These are phyloP conservation scores for Lodderomyces metapsilosis DNA, from an alignment of 1,139 yeast genomes.

Conservation along the genomic window DNA sequence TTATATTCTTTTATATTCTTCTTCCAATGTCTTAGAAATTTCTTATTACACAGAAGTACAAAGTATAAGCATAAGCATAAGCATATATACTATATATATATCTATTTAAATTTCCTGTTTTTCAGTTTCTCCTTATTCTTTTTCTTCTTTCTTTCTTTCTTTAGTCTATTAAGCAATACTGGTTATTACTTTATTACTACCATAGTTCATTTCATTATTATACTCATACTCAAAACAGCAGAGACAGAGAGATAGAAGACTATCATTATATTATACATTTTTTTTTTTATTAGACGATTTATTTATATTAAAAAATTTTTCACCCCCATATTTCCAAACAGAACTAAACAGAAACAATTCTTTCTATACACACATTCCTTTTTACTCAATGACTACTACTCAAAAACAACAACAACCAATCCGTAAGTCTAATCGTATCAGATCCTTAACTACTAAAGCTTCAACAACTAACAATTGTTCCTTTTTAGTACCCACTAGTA, in stretches of 20 bases:
- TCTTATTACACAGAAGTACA: not conserved
- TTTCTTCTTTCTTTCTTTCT: not conserved
- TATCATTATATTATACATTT: no score
- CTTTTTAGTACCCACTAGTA: constrained; percentile 4
- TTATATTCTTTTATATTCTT: no score
- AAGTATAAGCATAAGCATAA: not conserved
- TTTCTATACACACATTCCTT: not conserved
- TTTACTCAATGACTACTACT: not conserved
- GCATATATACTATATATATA: not conserved
- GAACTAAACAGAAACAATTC: no score
- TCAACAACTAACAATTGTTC: constrained; percentile 11
- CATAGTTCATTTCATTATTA: not conserved
- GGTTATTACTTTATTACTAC: constrained; percentile 1
- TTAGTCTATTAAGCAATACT: not conserved
- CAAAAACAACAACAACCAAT: constrained; percentile 14
- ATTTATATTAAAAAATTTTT: not conserved
- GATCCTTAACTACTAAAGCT: constrained; percentile 24
- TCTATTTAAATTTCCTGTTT: not conserved
- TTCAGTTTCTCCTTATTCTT: not conserved
- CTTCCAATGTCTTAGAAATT: constrained; percentile 1
- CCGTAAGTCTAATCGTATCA: constrained; percentile 36
- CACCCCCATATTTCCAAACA: no score
- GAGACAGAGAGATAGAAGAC: no score
- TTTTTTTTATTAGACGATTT: not conserved
- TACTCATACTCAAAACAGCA: not conserved